Evolutionary conservation across 495 filamentous ascomycete genomes (phyloP).

Genomic region (Xylaria venustula): DNA sequence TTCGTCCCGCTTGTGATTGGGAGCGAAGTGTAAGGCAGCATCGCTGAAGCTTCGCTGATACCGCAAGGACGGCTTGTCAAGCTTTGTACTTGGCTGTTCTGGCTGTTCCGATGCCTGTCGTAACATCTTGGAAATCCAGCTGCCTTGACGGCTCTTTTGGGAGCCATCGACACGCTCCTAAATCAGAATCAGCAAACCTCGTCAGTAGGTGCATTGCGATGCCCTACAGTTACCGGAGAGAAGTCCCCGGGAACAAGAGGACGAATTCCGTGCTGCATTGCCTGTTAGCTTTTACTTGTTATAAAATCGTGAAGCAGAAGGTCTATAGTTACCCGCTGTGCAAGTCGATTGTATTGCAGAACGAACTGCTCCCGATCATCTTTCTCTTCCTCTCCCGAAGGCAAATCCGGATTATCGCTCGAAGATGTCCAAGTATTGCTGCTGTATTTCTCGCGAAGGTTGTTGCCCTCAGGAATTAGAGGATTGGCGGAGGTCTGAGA

Average conservation of each 20-base stretch:
- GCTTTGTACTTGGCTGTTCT: conserved; percentile 13
- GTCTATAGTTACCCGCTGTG: conserved; percentile 39
- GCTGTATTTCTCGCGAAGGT: conserved; percentile 21
- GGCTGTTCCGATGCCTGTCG: conserved; percentile 21
- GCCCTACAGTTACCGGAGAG: conserved; percentile 14
- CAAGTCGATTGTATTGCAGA: conserved; percentile 55
- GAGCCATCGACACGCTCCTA: not conserved
- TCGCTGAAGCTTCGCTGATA: conserved; percentile 52
- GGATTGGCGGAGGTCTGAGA: conserved; percentile 15
- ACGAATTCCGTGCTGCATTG: conserved; percentile 40
- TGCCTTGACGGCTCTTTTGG: conserved; percentile 15
- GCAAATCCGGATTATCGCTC: conserved; percentile 31
- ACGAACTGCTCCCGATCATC: conserved; percentile 43
- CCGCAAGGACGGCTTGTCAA: conserved; percentile 21
- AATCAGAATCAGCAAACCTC: not conserved
- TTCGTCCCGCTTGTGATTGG: conserved; percentile 48
- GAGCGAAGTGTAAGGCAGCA: conserved; percentile 47
- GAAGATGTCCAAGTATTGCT: conserved; percentile 48
- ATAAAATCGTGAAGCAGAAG: not conserved
- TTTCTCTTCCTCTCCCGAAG: conserved; percentile 40
- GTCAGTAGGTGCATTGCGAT: not conserved
- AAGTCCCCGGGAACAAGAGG: conserved; percentile 29
- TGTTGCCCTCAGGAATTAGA: not conserved
- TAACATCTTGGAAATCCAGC: conserved; percentile 26
- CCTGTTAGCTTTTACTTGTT: not conserved